Conservation (phyloP, 2,329 filamentous ascomycete species). For the Fusarium aywerte region DNA sequence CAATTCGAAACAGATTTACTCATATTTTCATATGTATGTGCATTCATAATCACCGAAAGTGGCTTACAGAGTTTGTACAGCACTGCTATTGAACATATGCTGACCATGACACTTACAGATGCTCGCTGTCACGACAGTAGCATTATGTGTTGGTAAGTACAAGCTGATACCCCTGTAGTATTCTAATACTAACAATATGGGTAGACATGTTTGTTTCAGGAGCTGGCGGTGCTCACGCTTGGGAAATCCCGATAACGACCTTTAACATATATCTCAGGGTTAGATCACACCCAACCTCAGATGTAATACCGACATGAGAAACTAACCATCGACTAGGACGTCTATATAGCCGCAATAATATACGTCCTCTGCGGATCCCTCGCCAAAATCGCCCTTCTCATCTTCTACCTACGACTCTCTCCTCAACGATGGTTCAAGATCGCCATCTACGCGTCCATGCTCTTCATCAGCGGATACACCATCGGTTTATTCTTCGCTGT, state of each 20-base stretch:
- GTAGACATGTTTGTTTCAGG: conserved; percentile 47
- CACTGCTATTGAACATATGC: not conserved
- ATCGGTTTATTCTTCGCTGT: conserved; percentile 50
- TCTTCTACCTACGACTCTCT: conserved; percentile 54
- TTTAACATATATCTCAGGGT: conserved; percentile 46
- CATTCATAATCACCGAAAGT: not conserved
- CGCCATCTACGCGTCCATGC: conserved; percentile 46
- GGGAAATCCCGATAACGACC: conserved; percentile 47
- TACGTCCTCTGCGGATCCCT: conserved; percentile 52
- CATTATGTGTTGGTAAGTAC: conserved; percentile 35
- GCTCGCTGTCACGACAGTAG: conserved; percentile 33
- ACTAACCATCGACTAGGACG: conserved; percentile 33
- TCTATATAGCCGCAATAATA: conserved; percentile 45
- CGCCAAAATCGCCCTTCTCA: conserved; percentile 53
- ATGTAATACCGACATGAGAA: fast-evolving
- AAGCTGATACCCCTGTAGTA: not conserved
- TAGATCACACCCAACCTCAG: not conserved
- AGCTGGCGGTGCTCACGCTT: conserved; percentile 46
- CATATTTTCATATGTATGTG: conserved; percentile 32
- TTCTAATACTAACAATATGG: not conserved
- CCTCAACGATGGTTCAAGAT: conserved; percentile 50
- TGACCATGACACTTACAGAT: conserved; percentile 18
- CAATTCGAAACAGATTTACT: conserved; percentile 24
- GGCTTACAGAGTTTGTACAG: not conserved
- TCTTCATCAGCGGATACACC: conserved; percentile 48